A percentile compares a stretch with the other conserved stretches of the same genome.
phyloP scores from a whole-genome alignment of 1,284 basidiomycete genomes.

The Cronartium quercuum region DNA sequence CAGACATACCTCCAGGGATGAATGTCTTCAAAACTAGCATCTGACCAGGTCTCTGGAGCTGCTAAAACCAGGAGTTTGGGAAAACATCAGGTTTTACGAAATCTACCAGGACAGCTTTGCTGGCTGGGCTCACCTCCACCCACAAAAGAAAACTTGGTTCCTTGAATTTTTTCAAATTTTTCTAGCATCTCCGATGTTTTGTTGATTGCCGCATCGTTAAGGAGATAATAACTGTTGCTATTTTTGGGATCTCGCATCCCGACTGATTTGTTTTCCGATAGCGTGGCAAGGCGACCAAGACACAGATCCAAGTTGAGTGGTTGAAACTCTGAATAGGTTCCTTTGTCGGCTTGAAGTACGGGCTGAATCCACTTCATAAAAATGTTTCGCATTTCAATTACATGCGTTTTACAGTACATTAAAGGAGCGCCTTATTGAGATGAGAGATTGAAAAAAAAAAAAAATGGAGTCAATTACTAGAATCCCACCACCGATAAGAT shows the following conservation, averaged over 20 bases:
- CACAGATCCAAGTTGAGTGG: neutral
- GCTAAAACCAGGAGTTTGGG: neutral
- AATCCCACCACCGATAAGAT: neutral
- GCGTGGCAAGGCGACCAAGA: neutral
- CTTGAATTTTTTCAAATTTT: neutral
- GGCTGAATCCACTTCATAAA: conserved; percentile 13
- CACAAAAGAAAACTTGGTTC: conserved; percentile 15
- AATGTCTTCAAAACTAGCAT: conserved; percentile 8
- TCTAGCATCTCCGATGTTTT: neutral
- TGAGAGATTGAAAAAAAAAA: neutral
- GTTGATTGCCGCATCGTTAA: neutral
- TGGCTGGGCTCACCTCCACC: conserved; percentile 8
- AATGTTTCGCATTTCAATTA: neutral
- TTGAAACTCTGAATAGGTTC: neutral
- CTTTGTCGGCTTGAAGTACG: neutral
- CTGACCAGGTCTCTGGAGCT: conserved; percentile 18
- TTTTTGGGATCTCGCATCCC: neutral
- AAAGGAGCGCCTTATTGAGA: conserved; percentile 15
- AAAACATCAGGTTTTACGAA: neutral
- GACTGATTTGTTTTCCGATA: neutral
- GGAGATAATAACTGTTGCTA: conserved; percentile 15
- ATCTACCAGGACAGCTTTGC: neutral
- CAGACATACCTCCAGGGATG: conserved; percentile 15
- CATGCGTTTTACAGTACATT: conserved; percentile 4
- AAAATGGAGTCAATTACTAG: neutral